Evolutionary conservation across 495 filamentous ascomycete genomes (phyloP).

Genomic region (Trichoderma asperelloides): DNA sequence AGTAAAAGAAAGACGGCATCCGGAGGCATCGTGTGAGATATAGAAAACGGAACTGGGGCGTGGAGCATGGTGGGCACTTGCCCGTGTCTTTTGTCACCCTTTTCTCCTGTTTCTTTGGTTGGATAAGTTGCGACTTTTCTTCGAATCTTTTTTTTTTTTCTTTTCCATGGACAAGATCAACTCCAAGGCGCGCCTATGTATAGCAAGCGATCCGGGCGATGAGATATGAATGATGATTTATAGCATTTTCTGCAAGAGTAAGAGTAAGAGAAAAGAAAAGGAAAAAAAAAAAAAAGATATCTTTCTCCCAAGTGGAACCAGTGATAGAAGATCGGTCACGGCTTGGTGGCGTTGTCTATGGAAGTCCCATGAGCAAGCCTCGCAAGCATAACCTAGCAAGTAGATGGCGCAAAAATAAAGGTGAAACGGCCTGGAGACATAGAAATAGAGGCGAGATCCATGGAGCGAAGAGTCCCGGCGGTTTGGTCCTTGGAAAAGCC

Average conservation of each 20-base stretch:
- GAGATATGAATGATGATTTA: slow-evolving; percentile 8
- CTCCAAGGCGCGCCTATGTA: slow-evolving; percentile 6
- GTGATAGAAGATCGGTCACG: neutral
- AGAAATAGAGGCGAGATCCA: neutral
- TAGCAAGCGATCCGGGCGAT: slow-evolving; percentile 8
- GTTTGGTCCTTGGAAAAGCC: neutral
- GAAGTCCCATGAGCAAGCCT: neutral
- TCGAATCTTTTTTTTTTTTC: neutral
- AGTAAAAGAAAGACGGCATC: slow-evolving; percentile 5
- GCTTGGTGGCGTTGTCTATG: neutral
- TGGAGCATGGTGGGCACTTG: slow-evolving; percentile 2
- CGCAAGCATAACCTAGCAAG: neutral
- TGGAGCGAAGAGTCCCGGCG: neutral
- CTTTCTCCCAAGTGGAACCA: neutral
- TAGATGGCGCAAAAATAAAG: neutral
- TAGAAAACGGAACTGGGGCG: neutral
- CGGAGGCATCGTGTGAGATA: slow-evolving; percentile 2
- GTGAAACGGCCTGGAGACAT: neutral
- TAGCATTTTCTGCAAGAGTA: neutral
- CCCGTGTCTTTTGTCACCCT: neutral
- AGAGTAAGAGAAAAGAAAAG: neutral
- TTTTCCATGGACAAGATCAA: neutral
- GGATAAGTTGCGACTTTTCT: neutral
- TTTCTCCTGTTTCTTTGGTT: slow-evolving; percentile 4
- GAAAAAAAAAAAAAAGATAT: neutral